Evolutionary conservation across 176 grass and related monocot genomes (phyloP).

Genomic region (Saccharum spontaneum): DNA sequence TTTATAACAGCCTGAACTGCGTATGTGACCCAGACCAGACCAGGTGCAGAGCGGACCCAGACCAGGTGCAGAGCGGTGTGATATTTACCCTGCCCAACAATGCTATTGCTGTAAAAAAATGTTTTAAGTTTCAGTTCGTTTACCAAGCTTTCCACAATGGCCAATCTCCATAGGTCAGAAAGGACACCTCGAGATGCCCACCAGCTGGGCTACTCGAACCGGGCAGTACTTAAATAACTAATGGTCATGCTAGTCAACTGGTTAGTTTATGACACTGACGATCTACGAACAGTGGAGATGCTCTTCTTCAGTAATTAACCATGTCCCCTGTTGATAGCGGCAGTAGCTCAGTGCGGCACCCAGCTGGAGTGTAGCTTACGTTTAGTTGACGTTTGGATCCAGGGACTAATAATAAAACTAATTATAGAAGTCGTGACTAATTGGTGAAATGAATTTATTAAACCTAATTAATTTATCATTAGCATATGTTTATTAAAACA

Average conservation of each 20-base stretch:
- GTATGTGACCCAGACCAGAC: too few species aligned
- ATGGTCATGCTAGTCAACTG: not conserved
- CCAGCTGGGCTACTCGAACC: not conserved
- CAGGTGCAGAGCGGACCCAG: too few species aligned
- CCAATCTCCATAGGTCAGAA: not conserved
- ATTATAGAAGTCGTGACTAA: too few species aligned
- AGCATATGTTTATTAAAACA: too few species aligned
- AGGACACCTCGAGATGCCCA: not conserved
- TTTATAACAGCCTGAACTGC: too few species aligned
- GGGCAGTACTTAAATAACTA: not conserved
- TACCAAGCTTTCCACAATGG: not conserved
- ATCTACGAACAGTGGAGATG: not conserved
- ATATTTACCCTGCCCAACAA: too few species aligned
- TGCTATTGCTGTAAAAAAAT: not conserved
- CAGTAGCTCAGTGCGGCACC: not conserved
- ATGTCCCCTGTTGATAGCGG: not conserved
- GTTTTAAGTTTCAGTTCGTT: not conserved
- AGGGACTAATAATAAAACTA: too few species aligned
- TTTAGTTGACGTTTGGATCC: not conserved
- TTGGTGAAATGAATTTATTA: too few species aligned
- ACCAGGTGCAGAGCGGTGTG: too few species aligned
- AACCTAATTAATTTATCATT: too few species aligned
- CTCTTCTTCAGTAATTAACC: constrained; percentile 1
- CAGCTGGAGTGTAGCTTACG: not conserved
- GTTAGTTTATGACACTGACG: not conserved